phyloP scores from a whole-genome alignment of 2,329 filamentous ascomycete genomes.

The Colletotrichum sp. region DNA sequence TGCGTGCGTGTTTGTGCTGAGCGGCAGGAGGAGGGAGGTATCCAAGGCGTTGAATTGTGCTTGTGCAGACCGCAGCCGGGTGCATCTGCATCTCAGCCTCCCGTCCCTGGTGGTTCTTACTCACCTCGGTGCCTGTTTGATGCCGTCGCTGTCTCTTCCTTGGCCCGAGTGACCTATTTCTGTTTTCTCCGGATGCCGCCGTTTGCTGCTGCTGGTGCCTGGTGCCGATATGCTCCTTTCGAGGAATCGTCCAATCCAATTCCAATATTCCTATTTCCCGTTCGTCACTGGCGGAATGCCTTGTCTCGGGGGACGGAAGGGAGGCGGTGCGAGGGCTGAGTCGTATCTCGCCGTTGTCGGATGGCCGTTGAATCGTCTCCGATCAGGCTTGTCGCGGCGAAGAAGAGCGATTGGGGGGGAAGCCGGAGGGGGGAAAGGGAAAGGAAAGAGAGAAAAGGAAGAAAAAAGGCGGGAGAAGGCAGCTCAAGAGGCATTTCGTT shows the following conservation, averaged over 20 bases:
- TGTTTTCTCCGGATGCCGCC: not conserved
- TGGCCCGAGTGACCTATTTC: not conserved
- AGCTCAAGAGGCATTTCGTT: not conserved
- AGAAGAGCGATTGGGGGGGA: not conserved
- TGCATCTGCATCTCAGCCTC: not conserved
- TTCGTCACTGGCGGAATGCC: constrained; percentile 5
- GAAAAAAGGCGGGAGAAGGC: not conserved
- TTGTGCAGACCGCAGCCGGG: not conserved
- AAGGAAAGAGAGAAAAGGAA: not conserved
- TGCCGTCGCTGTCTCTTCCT: not conserved
- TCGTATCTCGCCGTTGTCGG: constrained; percentile 22
- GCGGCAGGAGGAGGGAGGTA: not conserved
- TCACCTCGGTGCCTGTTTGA: not conserved
- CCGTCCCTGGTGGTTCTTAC: not conserved
- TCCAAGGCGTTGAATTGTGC: not conserved
- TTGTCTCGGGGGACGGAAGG: not conserved
- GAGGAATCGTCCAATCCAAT: not conserved
- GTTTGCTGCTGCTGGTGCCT: not conserved
- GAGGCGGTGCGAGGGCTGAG: constrained; percentile 21
- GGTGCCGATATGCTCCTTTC: not conserved
- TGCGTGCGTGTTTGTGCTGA: not conserved
- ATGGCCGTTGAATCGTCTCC: constrained; percentile 19
- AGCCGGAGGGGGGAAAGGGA: not conserved
- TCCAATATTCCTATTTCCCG: not conserved
- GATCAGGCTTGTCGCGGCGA: constrained; percentile 19